Evolutionary conservation across 2,329 filamentous ascomycete species (phyloP).

Genomic region (Exophiala mesophila): DNA sequence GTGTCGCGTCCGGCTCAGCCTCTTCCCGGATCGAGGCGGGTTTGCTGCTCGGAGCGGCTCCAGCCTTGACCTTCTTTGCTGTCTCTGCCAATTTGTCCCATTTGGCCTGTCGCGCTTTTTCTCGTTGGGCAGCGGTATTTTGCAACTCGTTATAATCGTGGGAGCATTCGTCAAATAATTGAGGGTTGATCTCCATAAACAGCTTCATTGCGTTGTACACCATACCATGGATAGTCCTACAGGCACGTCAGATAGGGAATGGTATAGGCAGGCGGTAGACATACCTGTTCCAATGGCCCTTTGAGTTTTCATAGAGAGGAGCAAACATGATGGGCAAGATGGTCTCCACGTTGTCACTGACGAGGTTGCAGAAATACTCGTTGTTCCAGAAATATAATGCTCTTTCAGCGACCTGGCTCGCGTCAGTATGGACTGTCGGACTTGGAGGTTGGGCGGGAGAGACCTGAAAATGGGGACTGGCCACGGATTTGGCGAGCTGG

Average conservation of each 20-base stretch:
- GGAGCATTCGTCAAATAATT: slow-evolving; percentile 96
- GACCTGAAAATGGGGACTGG: slow-evolving; percentile 94
- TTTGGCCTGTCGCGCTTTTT: slow-evolving; percentile 74
- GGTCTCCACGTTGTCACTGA: slow-evolving; percentile 97
- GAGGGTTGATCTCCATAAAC: slow-evolving; percentile 99
- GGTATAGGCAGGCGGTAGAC: slow-evolving; percentile 8
- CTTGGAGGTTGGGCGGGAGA: slow-evolving; percentile 20
- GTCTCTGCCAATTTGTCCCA: slow-evolving; percentile 84
- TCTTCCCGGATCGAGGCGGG: slow-evolving; percentile 34
- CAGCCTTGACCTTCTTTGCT: slow-evolving; percentile 64
- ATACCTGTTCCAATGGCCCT: slow-evolving; percentile 98
- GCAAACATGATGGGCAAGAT: slow-evolving; percentile 99
- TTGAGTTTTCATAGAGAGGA: slow-evolving; percentile 95
- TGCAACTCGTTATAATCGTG: slow-evolving; percentile 97
- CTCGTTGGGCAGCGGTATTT: slow-evolving; percentile 80
- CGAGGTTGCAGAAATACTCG: slow-evolving; percentile 98
- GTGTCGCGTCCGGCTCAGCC: slow-evolving; percentile 72
- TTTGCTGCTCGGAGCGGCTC: slow-evolving; percentile 32
- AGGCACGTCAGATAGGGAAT: slow-evolving; percentile 29
- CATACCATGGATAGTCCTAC: slow-evolving; percentile 97
- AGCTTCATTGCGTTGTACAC: slow-evolving; percentile 99
- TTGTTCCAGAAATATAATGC: slow-evolving; percentile 99
- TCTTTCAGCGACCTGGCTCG: slow-evolving; percentile 72
- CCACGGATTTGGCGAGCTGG: slow-evolving; percentile 94
- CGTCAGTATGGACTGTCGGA: slow-evolving; percentile 1